Evolutionary conservation across 2,329 filamentous ascomycete species (phyloP).

Genomic region (Juglanconis oblonga): DNA sequence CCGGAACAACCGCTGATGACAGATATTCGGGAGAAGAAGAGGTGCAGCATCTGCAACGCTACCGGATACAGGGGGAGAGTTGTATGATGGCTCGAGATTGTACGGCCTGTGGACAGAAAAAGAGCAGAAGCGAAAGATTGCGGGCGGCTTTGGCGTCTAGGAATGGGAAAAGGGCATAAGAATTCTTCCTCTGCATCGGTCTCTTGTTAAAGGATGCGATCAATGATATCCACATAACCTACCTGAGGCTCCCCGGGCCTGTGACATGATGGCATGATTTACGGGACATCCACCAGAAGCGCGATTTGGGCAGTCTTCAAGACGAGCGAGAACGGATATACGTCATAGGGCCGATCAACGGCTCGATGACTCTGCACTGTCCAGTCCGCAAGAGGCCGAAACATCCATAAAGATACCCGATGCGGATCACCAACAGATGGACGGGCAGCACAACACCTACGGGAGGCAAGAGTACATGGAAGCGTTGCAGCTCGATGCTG

Average conservation of each 20-base stretch:
- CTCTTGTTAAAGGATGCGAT: not conserved
- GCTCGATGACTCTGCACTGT: not conserved
- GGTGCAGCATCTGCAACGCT: constrained; percentile 1
- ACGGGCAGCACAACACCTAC: no score
- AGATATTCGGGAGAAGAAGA: constrained; percentile 3
- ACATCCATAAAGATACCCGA: not conserved
- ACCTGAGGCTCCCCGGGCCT: not conserved
- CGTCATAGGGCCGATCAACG: constrained; percentile 2
- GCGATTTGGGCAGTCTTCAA: not conserved
- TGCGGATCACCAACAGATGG: not conserved
- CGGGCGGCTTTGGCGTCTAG: constrained; percentile 12
- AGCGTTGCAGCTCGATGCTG: no score
- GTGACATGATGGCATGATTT: not conserved
- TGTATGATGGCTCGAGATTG: constrained; percentile 5
- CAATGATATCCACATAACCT: not conserved
- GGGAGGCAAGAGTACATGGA: no score
- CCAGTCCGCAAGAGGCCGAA: not conserved
- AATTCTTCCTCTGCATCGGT: constrained; percentile 3
- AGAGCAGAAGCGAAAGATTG: constrained; percentile 10
- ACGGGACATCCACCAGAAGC: no score
- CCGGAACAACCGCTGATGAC: no score
- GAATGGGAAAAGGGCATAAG: constrained; percentile 11
- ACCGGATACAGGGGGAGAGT: not conserved
- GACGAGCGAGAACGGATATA: not conserved
- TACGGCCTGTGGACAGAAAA: constrained; percentile 5